Base-by-base conservation (phyloP, 495 filamentous ascomycete species). In the Lindgomyces ingoldianus region DNA sequence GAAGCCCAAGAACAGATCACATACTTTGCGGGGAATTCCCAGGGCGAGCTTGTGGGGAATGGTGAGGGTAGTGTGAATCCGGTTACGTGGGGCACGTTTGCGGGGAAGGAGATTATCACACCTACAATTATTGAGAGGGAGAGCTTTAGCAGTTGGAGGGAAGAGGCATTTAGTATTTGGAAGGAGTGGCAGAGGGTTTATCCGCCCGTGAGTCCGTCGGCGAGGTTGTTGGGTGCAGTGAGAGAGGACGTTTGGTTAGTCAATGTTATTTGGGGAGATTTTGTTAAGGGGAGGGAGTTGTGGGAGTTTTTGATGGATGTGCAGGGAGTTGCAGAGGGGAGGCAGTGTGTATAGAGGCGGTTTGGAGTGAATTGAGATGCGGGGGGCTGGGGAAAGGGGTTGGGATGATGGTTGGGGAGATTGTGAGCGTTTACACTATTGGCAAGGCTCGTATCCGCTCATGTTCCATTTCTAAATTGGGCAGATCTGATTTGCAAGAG, bases 121-220 rank as follows among this genome's bases (percentile, higher is more conserved):
- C 94, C 94, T 21, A 98, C 94, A 19, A 98, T 98, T 73, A 96
- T 98, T 65, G 94, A 98, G 74, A 88, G 94, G 65, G 91, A 96
- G 57, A 93, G 89, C 72, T 98, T 98, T 83, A 82, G 87, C 47
- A 91, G 93, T 25, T 98, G 94, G 94, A 84, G 85, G 60, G 95
- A 98, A 70, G 94, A 98, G 80, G 94, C 94, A 1, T 98, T 91
- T 80, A 87, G 85, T 16, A 96, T 97, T 70, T 98, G 93, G 90
- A 81, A 81, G 30, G 94, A 98, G 76, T 98, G 94, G 94, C 88
- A 87, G 33, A 82, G 87, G 64, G 87, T 98, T 21, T 96, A 94
- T 71, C 83, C 83, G 2, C 79, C 83, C 49, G 81, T 83, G 19
- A 87, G 85, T 0, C 70, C 79, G n/a, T 89, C 86, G 52, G 84